phyloP scores from a whole-genome alignment of 164 flowering plant genomes.

The Saururus chinensis region DNA sequence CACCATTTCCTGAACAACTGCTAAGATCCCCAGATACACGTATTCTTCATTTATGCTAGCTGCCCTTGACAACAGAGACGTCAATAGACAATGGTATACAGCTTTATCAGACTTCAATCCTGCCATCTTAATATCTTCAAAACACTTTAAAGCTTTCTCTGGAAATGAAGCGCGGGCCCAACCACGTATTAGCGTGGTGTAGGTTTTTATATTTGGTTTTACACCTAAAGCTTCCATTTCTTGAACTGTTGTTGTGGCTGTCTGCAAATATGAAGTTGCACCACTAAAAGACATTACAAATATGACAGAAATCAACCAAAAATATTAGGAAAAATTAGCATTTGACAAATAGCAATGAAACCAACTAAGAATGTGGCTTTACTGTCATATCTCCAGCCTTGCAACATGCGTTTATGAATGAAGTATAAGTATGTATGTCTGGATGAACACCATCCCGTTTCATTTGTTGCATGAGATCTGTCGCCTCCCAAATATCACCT shows the following conservation, averaged over 20 bases:
- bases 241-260: slow-evolving; percentile 55
- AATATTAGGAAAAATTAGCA: neutral
- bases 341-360: neutral
- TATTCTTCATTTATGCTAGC: slow-evolving; percentile 72
- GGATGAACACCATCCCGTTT: slow-evolving; percentile 77
- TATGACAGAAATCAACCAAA: neutral
- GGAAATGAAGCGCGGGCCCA: slow-evolving; percentile 96
- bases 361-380: slow-evolving; percentile 2
- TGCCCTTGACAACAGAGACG: slow-evolving; percentile 78
- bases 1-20: slow-evolving; percentile 63
- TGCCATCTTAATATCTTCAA: slow-evolving; percentile 62
- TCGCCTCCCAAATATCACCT: slow-evolving; percentile 99
- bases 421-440: slow-evolving; percentile 87
- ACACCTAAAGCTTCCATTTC: slow-evolving; percentile 77
- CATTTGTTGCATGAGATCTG: slow-evolving; percentile 94
- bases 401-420: slow-evolving; percentile 92
- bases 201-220: slow-evolving; percentile 80
- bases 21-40: slow-evolving; percentile 43
- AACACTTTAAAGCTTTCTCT: slow-evolving; percentile 80
- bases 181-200: slow-evolving; percentile 86
- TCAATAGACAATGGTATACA: slow-evolving; percentile 87
- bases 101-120: slow-evolving; percentile 89
- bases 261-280: slow-evolving; percentile 27
- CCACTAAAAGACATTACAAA: neutral
- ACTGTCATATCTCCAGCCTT: slow-evolving; percentile 98